phyloP scores from a whole-genome alignment of 495 filamentous ascomycete genomes.

The Evansstolkia leycettana region DNA sequence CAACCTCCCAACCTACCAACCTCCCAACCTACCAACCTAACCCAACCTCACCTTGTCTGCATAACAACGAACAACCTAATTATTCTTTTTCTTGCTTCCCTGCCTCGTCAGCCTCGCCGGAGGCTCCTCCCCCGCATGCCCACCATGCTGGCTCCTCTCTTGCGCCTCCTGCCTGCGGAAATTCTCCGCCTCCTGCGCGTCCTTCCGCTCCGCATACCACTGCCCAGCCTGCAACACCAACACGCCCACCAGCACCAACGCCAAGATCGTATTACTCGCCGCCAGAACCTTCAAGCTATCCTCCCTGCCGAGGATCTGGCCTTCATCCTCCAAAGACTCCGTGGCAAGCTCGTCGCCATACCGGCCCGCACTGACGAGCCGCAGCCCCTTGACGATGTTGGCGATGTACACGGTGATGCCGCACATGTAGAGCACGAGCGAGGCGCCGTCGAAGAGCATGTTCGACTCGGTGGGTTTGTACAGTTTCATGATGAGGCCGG shows the following conservation, averaged over 20 bases:
- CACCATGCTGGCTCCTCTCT: no score
- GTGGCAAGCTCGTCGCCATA: slow-evolving; percentile 34
- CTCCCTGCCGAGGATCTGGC: slow-evolving; percentile 50
- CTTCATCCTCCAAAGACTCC: slow-evolving; percentile 17
- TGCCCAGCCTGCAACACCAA: slow-evolving; percentile 91
- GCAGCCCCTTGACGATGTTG: slow-evolving; percentile 89
- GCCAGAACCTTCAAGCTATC: slow-evolving; percentile 82
- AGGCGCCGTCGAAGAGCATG: slow-evolving; percentile 91
- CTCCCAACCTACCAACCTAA: no score
- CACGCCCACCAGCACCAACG: slow-evolving; percentile 80
- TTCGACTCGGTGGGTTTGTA: slow-evolving; percentile 87
- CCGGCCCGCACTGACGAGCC: slow-evolving; percentile 50
- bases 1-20: no score
- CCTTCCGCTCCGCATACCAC: slow-evolving; percentile 96
- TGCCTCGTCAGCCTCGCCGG: neutral
- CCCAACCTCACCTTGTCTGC: no score
- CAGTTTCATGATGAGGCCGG: slow-evolving; percentile 86
- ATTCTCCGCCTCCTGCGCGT: slow-evolving; percentile 52
- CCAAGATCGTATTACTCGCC: slow-evolving; percentile 93
- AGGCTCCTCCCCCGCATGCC: neutral
- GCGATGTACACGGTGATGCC: slow-evolving; percentile 84
- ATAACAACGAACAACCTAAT: neutral
- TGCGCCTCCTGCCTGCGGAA: neutral
- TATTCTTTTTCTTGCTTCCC: neutral
- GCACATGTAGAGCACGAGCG: slow-evolving; percentile 80